Conservation (phyloP, 108 stramenopile species). For the Cylindrotheca closterium region DNA sequence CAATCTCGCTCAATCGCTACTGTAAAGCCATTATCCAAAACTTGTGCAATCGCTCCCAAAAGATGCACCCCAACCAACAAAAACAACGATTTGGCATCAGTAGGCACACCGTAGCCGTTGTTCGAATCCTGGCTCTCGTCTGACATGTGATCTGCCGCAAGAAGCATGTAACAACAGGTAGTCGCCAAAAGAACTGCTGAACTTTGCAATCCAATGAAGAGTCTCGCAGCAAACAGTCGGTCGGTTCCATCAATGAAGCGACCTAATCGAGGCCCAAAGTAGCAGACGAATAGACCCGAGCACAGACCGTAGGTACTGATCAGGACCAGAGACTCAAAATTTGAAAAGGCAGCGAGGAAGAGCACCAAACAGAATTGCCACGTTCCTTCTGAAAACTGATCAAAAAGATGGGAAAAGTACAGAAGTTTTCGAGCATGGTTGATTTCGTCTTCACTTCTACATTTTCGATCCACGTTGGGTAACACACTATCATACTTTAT, state of each 20-base stretch:
- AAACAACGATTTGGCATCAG: constrained; percentile 19
- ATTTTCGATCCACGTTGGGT: no score
- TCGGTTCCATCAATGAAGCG: constrained; percentile 35
- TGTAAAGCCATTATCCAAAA: constrained; percentile 45
- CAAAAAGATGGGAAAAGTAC: constrained; percentile 55
- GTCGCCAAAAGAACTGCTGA: constrained; percentile 44
- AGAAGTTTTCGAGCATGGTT: constrained; percentile 24
- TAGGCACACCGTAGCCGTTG: constrained; percentile 7
- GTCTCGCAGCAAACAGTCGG: constrained; percentile 42
- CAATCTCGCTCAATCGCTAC: constrained; percentile 70
- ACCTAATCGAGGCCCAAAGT: constrained; percentile 35
- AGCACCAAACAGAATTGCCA: constrained; percentile 69
- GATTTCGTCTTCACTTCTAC: not conserved
- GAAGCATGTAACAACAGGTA: constrained; percentile 32
- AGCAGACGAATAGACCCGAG: constrained; percentile 26
- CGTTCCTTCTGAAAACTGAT: constrained; percentile 52
- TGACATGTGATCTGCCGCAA: constrained; percentile 7
- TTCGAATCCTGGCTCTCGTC: not conserved
- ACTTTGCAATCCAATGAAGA: constrained; percentile 49
- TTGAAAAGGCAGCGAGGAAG: constrained; percentile 57
- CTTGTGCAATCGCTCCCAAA: constrained; percentile 46
- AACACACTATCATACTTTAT: no score
- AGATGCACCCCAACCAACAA: constrained; percentile 49
- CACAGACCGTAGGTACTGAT: constrained; percentile 58
- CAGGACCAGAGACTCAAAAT: constrained; percentile 46